Conservation (phyloP, 257 asterid species). For the Jacaranda mimosifolia region DNA sequence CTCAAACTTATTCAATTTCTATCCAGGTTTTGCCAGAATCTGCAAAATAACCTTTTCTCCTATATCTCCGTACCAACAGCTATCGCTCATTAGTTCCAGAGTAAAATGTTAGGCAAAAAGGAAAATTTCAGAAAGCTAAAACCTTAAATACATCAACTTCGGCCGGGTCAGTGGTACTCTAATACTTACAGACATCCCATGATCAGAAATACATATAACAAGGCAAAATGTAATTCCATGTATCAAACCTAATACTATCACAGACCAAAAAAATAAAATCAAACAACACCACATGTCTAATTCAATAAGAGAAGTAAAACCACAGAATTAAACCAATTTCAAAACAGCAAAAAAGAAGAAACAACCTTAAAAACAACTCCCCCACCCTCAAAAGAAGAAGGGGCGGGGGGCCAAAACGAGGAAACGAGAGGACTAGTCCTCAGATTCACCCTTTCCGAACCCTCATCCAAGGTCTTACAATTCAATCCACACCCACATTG, state of each 20-base stretch:
- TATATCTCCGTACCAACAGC: background rate
- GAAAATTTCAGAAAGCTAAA: background rate
- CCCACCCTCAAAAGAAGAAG: too few relatives aligned
- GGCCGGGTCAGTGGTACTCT: background rate
- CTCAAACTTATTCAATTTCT: too few relatives aligned
- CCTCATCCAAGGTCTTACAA: constrained; percentile 45
- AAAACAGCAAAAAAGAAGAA: background rate
- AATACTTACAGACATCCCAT: background rate
- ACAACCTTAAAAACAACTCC: background rate
- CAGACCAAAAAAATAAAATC: background rate
- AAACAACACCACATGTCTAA: constrained; percentile 5
- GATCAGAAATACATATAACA: background rate
- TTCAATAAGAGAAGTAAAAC: background rate
- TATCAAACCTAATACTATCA: background rate
- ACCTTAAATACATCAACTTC: constrained; percentile 2
- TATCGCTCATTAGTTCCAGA: background rate
- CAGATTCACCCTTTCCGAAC: background rate
- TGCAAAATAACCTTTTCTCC: background rate
- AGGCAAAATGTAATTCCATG: background rate
- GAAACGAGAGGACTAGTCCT: constrained; percentile 30
- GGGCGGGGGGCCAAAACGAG: constrained; percentile 30
- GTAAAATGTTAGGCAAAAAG: background rate
- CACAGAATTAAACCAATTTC: background rate
- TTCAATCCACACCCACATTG: constrained; percentile 91
- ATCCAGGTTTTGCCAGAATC: too few relatives aligned